Evolutionary conservation across 2,329 filamentous ascomycete genomes (phyloP), one percentile per base, ranked within the genome.

Genomic region (Sporothrix sp.): DNA sequence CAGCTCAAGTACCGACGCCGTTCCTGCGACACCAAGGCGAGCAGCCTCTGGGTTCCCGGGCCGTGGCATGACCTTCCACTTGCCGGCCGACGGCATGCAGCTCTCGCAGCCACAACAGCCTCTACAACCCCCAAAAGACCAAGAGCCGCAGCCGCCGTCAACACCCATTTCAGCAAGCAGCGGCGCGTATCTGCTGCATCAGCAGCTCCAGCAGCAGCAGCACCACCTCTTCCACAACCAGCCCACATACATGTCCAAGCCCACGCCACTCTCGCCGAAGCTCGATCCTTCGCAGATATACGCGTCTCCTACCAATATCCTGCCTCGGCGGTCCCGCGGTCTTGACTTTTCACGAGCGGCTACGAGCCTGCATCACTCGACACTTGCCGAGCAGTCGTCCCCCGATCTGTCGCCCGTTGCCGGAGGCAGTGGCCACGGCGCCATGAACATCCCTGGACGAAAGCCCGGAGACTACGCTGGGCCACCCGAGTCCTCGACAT

Each of bases 361-460:
- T 55, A 96, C 91, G 10, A 95, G 90, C 63, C 74, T 98, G 20
- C 93, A 97, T 68, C 93, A 97, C 66, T 96, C 91, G 14, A 97
- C 87, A 0, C 77, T 97, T 8, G 90, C 91, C 51, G 87, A 95
- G 59, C 80, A 84, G 64, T 85, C 87, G 1, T 93, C 87, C 5
- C 89, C 90, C 3, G 89, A 95, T 64, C 93, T 88, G 0, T 96
- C 90, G 1, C 93, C 93, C 11, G 83, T 93, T 50, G 82, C 82
- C 48, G 82, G 84, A 36, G 81, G 85, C 33, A 68, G 72, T 56
- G 21, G 38, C 7, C 50, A 25, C 6, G 43, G 46, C 3, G 79
- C 74, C 23, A 78, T 82, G 71, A 80, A 76, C 60, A 83, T 83
- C 44, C 79, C 79, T 7, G 69, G 69, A 37, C 71, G 76, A 9